Evolutionary conservation across 2,329 filamentous ascomycete genomes (phyloP).

Genomic region (Fusarium sp.): DNA sequence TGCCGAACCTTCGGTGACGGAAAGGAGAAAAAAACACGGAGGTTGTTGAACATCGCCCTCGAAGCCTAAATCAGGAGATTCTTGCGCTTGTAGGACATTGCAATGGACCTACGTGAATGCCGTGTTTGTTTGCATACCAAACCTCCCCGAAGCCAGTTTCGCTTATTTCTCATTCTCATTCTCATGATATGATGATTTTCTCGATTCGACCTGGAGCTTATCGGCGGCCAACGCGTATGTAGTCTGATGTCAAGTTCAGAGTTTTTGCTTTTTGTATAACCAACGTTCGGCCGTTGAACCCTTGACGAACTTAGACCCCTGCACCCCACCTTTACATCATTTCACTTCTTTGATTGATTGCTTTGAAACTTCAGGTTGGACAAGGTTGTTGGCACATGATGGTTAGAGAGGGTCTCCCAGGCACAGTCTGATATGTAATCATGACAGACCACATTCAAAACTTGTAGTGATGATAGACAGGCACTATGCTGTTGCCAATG

Average conservation of each 20-base stretch:
- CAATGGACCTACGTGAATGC: neutral
- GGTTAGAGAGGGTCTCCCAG: neutral
- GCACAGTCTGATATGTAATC: neutral
- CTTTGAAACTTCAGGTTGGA: neutral
- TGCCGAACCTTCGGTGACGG: slow-evolving; percentile 22
- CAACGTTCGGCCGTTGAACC: slow-evolving; percentile 6
- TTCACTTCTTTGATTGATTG: neutral
- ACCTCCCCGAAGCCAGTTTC: neutral
- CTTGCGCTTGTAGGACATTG: slow-evolving; percentile 37
- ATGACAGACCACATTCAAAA: neutral
- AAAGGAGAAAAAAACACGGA: neutral
- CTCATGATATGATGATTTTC: neutral
- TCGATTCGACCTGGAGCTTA: neutral
- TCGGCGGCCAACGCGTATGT: neutral
- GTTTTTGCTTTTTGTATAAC: slow-evolving; percentile 8
- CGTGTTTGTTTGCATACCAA: slow-evolving; percentile 12
- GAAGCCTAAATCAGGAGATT: slow-evolving; percentile 36
- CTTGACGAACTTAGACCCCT: slow-evolving; percentile 12
- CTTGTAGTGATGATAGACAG: neutral
- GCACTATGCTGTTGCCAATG: neutral
- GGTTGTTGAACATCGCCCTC: slow-evolving; percentile 24
- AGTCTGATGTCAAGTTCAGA: neutral
- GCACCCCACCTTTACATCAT: slow-evolving; percentile 12
- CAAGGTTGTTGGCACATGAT: slow-evolving; percentile 14
- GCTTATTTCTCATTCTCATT: neutral